Evolutionary conservation across 805 yeast genomes (phyloP).

Genomic region (Saturnispora mendoncae): DNA sequence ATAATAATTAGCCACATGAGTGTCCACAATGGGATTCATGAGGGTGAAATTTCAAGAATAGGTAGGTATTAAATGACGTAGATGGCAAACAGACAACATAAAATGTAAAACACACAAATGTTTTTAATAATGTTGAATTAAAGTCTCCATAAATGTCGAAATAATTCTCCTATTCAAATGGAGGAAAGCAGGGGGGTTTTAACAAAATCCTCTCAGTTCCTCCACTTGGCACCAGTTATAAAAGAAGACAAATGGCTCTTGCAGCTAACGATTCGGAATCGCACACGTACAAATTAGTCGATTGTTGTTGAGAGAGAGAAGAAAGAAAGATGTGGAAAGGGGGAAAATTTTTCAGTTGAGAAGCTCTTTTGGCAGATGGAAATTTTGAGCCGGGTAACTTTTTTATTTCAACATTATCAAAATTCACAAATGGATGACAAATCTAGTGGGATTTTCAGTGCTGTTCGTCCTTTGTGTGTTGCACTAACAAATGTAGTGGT

Average conservation of each 20-base stretch:
- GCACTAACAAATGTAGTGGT: neutral
- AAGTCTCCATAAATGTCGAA: neutral
- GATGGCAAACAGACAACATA: neutral
- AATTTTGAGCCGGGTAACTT: constrained; percentile 9
- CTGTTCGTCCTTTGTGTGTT: neutral
- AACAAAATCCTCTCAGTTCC: too few species aligned
- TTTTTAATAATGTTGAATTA: constrained; percentile 1
- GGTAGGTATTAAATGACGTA: constrained; percentile 7
- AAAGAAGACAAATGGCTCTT: neutral
- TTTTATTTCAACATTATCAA: too few species aligned
- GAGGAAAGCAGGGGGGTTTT: too few species aligned
- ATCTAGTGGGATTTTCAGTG: neutral
- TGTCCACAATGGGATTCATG: constrained; percentile 42
- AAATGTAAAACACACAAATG: too few species aligned
- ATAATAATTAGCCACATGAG: constrained; percentile 34
- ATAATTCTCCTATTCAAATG: constrained; percentile 3
- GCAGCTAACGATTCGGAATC: neutral
- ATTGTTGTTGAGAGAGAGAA: neutral
- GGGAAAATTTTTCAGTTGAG: neutral
- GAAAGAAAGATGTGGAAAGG: neutral
- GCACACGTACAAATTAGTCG: neutral
- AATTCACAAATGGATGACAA: neutral
- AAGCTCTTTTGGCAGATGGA: too few species aligned
- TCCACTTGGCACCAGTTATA: too few species aligned
- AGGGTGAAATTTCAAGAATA: constrained; percentile 17